These are phyloP conservation scores for Calonectria ilicicola DNA, from an alignment of 2,329 filamentous ascomycete genomes.

Conservation along the genomic window DNA sequence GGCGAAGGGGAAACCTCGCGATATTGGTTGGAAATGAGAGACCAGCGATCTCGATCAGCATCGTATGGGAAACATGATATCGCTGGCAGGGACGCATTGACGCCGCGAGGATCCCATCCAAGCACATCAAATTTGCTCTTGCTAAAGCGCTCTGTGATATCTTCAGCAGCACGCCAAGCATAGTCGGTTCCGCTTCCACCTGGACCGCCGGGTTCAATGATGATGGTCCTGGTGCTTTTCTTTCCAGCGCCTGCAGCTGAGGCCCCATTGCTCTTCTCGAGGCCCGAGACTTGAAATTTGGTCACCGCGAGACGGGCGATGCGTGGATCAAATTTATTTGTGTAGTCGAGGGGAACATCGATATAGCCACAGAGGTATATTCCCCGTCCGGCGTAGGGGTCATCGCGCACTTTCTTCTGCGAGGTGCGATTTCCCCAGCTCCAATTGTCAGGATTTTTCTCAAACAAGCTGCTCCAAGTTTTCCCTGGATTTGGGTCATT, in stretches of 20 bases:
- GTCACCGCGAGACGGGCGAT: conserved; percentile 61
- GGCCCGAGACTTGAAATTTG: conserved; percentile 61
- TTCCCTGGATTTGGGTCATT: conserved; percentile 50
- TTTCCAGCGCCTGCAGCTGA: conserved; percentile 36
- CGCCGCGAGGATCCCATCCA: conserved; percentile 67
- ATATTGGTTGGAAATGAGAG: conserved; percentile 52
- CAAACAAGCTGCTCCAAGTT: conserved; percentile 56
- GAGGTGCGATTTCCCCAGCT: conserved; percentile 54
- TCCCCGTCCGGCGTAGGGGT: conserved; percentile 53
- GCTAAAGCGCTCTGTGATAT: conserved; percentile 55
- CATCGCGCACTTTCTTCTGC: conserved; percentile 25
- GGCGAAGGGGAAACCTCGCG: conserved; percentile 51
- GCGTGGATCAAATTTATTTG: conserved; percentile 56
- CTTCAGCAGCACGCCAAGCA: conserved; percentile 53
- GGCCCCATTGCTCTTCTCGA: conserved; percentile 43
- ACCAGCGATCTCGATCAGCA: conserved; percentile 60
- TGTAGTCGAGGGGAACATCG: conserved; percentile 62
- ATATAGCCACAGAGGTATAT: conserved; percentile 62
- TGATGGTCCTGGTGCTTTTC: conserved; percentile 60
- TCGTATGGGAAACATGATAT: conserved; percentile 60
- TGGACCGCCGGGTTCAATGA: conserved; percentile 64
- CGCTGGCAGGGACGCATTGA: conserved; percentile 60
- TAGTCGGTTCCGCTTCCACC: conserved; percentile 60
- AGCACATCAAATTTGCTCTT: conserved; percentile 59
- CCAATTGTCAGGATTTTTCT: conserved; percentile 59